phyloP scores from a whole-genome alignment of 768 basidiomycete genomes.

The Boletus sp. region DNA sequence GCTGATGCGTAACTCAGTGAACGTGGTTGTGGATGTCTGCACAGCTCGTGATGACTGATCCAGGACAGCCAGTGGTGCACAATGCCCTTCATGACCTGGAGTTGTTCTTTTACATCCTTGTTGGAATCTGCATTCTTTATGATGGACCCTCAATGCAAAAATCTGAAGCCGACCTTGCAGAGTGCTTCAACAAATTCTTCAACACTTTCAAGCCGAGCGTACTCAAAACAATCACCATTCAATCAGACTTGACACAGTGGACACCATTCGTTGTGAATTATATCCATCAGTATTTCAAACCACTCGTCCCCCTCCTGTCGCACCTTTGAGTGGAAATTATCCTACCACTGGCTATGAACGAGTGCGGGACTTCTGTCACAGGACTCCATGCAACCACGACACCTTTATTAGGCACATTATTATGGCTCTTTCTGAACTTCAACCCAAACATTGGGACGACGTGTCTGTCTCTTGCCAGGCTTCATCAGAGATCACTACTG shows the following conservation, averaged over 20 bases:
- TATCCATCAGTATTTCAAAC: neutral
- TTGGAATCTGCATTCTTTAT: neutral
- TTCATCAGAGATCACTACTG: no score
- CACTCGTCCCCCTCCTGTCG: neutral
- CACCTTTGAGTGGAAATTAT: neutral
- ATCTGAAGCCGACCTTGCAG: neutral
- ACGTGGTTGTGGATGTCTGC: slow-evolving; percentile 4
- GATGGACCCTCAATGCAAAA: neutral
- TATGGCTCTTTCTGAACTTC: neutral
- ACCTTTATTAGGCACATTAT: neutral
- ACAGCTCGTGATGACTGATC: slow-evolving; percentile 1
- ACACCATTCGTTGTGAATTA: neutral
- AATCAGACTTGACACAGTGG: neutral
- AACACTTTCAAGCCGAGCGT: slow-evolving; percentile 1
- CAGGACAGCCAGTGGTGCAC: slow-evolving; percentile 1
- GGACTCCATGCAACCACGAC: neutral
- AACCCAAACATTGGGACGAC: neutral
- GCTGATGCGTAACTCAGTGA: no score
- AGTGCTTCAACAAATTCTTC: slow-evolving; percentile 7
- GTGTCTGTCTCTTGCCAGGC: neutral
- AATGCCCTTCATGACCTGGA: neutral
- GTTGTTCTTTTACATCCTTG: neutral
- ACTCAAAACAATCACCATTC: neutral
- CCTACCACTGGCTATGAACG: neutral
- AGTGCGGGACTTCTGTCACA: neutral